These are phyloP conservation scores for Hypoxylon lienhwacheense DNA, from an alignment of 495 filamentous ascomycete species.

Conservation along the genomic window DNA sequence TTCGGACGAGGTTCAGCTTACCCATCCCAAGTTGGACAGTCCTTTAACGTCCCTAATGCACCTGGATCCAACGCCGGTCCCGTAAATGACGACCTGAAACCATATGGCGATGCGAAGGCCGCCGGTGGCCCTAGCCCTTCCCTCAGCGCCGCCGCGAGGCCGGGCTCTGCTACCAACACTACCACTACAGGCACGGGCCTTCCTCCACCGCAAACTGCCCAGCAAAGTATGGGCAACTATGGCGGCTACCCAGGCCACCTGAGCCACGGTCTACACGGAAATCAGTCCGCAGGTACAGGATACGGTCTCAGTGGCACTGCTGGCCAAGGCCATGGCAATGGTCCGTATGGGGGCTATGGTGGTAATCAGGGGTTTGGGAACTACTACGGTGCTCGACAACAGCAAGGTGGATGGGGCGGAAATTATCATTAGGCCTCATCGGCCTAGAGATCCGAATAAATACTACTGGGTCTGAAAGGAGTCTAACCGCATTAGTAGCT, in stretches of 20 bases:
- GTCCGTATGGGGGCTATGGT: constrained; percentile 56
- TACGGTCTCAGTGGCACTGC: constrained; percentile 70
- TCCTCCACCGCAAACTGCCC: constrained; percentile 73
- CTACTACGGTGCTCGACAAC: constrained; percentile 56
- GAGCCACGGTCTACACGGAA: constrained; percentile 63
- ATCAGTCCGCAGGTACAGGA: constrained; percentile 65
- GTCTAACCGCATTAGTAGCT: constrained; percentile 2
- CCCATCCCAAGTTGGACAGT: constrained; percentile 66
- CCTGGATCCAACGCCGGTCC: constrained; percentile 57
- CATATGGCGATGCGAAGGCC: constrained; percentile 67
- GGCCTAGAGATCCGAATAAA: background rate
- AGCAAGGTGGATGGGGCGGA: constrained; percentile 65
- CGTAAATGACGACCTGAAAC: constrained; percentile 72
- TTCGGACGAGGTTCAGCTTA: constrained; percentile 69
- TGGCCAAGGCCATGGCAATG: constrained; percentile 61
- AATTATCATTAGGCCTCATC: constrained; percentile 61
- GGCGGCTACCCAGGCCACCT: constrained; percentile 74
- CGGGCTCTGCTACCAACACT: constrained; percentile 81
- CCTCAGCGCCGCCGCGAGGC: constrained; percentile 75
- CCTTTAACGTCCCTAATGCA: constrained; percentile 66
- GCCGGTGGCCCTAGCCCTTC: constrained; percentile 80
- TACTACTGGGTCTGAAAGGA: background rate
- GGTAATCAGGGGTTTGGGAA: constrained; percentile 55
- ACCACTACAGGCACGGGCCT: constrained; percentile 66
- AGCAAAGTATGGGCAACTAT: constrained; percentile 63